Base-by-base conservation (phyloP, 2,329 filamentous ascomycete species). In the Zarea fungicola region DNA sequence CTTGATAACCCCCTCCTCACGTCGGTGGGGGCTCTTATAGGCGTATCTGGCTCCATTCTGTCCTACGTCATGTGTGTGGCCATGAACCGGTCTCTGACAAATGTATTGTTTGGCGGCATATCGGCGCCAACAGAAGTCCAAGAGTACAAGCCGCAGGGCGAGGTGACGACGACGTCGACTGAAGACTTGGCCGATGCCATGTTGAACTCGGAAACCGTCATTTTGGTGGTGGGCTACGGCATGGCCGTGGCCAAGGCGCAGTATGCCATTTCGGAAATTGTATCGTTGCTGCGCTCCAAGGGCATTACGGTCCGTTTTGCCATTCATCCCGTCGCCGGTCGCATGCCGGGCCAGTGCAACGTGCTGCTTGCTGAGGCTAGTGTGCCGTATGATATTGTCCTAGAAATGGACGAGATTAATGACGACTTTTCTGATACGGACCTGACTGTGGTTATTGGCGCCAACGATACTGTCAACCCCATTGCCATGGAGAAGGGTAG, bases 391-490 rank as follows among this genome's bases (percentile, higher is more conserved):
- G 90, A 96, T 58, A 92, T 95, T 49, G 89, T 95, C 23, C 76
- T 95, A 39, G 89, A 96, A 69, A 95, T 95, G 89, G 90, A 95
- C 58, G 90, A 96, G 72, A 95, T 95, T 70, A 96, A 95, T 65
- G 89, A 95, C 54, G 89, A 95, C 60, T 96, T 95, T 64, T 67
- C 76, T 6, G 86, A 93, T 23, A 95, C 90, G 0, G 90, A 95
- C 59, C 74, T 95, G 9, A 90, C 88, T 0, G 78, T 95, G 4
- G 89, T 95, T 0, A 95, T 95, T 60, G 90, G 90, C 3, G 90
- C 90, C 8, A 95, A 96, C 58, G 90, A 96, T 59, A 95, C 90
- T 0, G 90, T 95, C 31, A 95, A 96, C 60, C 90, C 90, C 0
- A 92, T 92, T 58, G 89, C 90, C 0, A 70, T 95, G 55, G 88